Base-by-base conservation (phyloP, 1,139 yeast species). In the Neolecta irregularis region DNA sequence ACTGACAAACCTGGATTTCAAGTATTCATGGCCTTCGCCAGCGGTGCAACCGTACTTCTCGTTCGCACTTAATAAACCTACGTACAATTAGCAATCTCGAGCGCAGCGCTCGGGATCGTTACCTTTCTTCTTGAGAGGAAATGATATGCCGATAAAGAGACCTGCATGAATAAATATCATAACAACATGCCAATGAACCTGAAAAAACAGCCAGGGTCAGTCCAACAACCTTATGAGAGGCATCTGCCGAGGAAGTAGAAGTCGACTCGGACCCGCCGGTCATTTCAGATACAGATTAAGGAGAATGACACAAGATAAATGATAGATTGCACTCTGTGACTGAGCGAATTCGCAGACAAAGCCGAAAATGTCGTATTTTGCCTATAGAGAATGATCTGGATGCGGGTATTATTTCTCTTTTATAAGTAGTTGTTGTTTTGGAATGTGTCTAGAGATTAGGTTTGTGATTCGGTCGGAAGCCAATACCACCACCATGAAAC, bases 1-100 rank as follows among this genome's bases (percentile, higher is more conserved):
- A n/a, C n/a, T n/a, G n/a, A n/a, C n/a, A n/a, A n/a, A 21, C 37
- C 44, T 33, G 30, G 35, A 35, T 19, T 38, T 38, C 21, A 41
- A 34, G 24, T 41, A 40, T 9, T 40, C 44, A 17, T 30, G 36
- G 5, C 44, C 44, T 17, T 38, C 41, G 8, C 44, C 44, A n/a
- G 44, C 43, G 9, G 23, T 31, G 6, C 17, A 9, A n/a, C 36
- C 34, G 11, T 18, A 19, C 5, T 17, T 36, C 23, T 37, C 35
- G 5, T 36, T 36, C 3, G 31, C 22, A 28, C 22, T 16, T 7
- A 28, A 28, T 6, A 28, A 24, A 6, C n/a, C 26, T 26, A 12
- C 30, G 26, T 13, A 26, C 30, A 28, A 19, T 19, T 26, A 17
- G 24, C 9, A 16, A 5, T 17, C 15, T 33, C 7, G 18, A 24